phyloP scores from a whole-genome alignment of 1,284 basidiomycete species.

The Pisolithus thermaeus region DNA sequence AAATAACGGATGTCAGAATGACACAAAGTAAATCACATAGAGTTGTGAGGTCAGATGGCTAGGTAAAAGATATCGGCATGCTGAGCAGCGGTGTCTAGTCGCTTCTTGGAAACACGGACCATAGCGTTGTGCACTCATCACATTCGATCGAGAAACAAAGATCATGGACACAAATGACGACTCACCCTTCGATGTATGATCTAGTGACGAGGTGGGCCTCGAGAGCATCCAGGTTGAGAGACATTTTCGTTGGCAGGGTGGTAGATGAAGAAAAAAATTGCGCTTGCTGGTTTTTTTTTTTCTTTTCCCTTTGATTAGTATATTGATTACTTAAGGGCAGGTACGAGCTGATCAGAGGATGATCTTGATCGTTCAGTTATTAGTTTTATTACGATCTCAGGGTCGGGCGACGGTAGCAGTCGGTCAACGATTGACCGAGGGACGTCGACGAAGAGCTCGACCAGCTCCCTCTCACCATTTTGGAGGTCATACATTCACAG shows the following conservation, averaged over 20 bases:
- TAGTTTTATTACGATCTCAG: no score
- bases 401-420: no score
- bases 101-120: slow-evolving; percentile 99
- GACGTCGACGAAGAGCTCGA: no score
- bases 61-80: slow-evolving; percentile 78
- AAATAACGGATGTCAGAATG: slow-evolving; percentile 13
- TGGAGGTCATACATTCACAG: no score
- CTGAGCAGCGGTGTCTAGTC: slow-evolving; percentile 91
- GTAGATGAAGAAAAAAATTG: slow-evolving; percentile 14
- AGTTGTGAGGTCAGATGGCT: slow-evolving; percentile 69
- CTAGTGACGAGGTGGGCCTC: slow-evolving; percentile 80
- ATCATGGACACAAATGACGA: slow-evolving; percentile 23
- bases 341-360: neutral
- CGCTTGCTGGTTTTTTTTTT: neutral
- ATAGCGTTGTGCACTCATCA: slow-evolving; percentile 82
- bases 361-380: neutral
- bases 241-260: slow-evolving; percentile 44
- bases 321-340: neutral
- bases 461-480: no score
- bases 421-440: no score
- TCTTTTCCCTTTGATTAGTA: neutral
- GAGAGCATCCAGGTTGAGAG: slow-evolving; percentile 70
- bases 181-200: slow-evolving; percentile 92
- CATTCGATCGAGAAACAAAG: slow-evolving; percentile 22
- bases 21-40: slow-evolving; percentile 12